A percentile compares a stretch with the other conserved stretches of the same genome.
These are phyloP conservation scores for Bocquillonia castaneifolia DNA, from an alignment of 441 rosid genomes.

Conservation along the genomic window DNA sequence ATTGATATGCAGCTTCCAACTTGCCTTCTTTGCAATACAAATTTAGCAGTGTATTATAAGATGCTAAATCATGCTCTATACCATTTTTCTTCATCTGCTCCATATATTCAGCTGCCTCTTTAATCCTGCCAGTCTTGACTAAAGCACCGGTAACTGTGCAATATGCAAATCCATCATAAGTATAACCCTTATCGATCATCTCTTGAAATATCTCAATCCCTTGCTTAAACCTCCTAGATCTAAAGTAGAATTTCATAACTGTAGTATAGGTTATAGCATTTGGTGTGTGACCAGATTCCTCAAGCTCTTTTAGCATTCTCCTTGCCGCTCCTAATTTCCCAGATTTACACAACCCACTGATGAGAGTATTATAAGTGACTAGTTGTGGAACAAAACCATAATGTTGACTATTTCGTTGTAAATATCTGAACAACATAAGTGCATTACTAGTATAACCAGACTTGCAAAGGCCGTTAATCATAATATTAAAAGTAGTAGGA, in stretches of 20 bases:
- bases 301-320: conserved; percentile 51
- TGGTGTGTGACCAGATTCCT: conserved; percentile 44
- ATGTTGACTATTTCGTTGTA: conserved; percentile 34
- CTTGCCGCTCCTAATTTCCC: conserved; percentile 46
- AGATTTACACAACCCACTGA: conserved; percentile 60
- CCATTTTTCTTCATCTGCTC: conserved; percentile 47
- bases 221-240: conserved; percentile 42
- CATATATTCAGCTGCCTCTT: conserved; percentile 46
- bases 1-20: conserved; percentile 43
- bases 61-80: conserved; percentile 57
- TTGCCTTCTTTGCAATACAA: conserved; percentile 59
- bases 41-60: conserved; percentile 63
- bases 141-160: conserved; percentile 56
- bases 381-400: conserved; percentile 54
- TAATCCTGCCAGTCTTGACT: conserved; percentile 47
- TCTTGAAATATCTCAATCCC: conserved; percentile 51
- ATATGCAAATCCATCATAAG: conserved; percentile 71
- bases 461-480: conserved; percentile 74
- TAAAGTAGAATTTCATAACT: conserved; percentile 53
- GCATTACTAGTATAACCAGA: conserved; percentile 49
- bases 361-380: conserved; percentile 63
- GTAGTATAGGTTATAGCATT: conserved; percentile 72
- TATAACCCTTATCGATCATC: conserved; percentile 59
- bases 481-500: conserved; percentile 53
- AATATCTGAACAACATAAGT: conserved; percentile 43